Conservation (phyloP, 805 yeast genomes). For the Nakazawaea pomicola region DNA sequence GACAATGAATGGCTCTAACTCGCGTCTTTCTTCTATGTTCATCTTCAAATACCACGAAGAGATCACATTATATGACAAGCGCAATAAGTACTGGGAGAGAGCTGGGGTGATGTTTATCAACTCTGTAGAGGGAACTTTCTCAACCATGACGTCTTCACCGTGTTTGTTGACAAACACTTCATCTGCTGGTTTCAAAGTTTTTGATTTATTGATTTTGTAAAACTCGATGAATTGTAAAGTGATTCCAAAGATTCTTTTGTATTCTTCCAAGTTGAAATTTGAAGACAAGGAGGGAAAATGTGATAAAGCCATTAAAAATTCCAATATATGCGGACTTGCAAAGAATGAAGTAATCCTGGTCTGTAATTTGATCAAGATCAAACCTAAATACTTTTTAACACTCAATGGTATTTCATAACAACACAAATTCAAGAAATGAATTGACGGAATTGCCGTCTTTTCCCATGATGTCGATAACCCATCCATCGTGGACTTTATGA, state of each 20-base stretch:
- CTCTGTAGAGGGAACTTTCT: conserved; percentile 49
- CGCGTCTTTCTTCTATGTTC: conserved; percentile 50
- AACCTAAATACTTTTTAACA: conserved; percentile 60
- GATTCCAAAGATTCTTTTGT: conserved; percentile 75
- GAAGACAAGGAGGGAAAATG: conserved; percentile 63
- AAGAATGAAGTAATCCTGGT: conserved; percentile 66
- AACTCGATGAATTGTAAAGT: conserved; percentile 76
- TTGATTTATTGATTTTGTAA: conserved; percentile 8
- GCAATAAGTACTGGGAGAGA: conserved; percentile 54
- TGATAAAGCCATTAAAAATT: conserved; percentile 63
- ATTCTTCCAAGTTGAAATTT: conserved; percentile 72
- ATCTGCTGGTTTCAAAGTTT: conserved; percentile 39
- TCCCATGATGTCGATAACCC: conserved; percentile 69
- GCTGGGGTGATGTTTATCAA: conserved; percentile 40
- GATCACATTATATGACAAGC: conserved; percentile 64
- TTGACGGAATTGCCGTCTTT: conserved; percentile 69
- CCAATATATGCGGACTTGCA: conserved; percentile 70
- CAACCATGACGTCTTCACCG: conserved; percentile 47
- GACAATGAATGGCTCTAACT: conserved; percentile 57
- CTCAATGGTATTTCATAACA: conserved; percentile 78
- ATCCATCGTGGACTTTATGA: conserved; percentile 52
- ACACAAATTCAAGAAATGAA: conserved; percentile 70
- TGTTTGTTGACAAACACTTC: conserved; percentile 24
- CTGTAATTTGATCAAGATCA: conserved; percentile 70
- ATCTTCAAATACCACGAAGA: conserved; percentile 69